Evolutionary conservation across 306 rosid genomes (phyloP).

Genomic region (Cajanus cajan): DNA sequence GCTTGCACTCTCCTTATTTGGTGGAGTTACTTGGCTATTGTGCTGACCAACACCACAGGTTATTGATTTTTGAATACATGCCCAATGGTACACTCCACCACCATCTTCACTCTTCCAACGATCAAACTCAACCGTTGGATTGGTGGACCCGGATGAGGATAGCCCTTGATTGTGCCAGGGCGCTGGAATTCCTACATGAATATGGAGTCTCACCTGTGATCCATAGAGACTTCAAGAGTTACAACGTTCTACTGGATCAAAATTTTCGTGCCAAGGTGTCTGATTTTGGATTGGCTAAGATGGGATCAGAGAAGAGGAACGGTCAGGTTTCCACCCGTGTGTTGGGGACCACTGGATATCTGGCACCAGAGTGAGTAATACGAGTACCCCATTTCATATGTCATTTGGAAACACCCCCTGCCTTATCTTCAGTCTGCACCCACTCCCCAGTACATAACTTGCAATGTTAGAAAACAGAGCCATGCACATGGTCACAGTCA

Average conservation of each 20-base stretch:
- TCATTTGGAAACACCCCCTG: slow-evolving; percentile 27
- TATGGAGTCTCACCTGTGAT: slow-evolving; percentile 73
- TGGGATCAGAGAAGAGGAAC: slow-evolving; percentile 81
- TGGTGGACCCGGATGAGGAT: slow-evolving; percentile 90
- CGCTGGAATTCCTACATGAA: slow-evolving; percentile 88
- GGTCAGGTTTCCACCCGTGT: slow-evolving; percentile 86
- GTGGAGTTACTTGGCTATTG: slow-evolving; percentile 94
- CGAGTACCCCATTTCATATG: slow-evolving; percentile 8
- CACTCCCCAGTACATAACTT: slow-evolving; percentile 26
- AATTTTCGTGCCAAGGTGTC: slow-evolving; percentile 90
- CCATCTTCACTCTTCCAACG: slow-evolving; percentile 57
- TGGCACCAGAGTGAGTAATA: slow-evolving; percentile 96
- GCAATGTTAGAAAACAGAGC: slow-evolving; percentile 30
- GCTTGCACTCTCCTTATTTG: slow-evolving; percentile 66
- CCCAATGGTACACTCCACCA: slow-evolving; percentile 71
- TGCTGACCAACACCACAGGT: slow-evolving; percentile 92
- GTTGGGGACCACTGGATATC: slow-evolving; percentile 92
- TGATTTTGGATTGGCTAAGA: slow-evolving; percentile 82
- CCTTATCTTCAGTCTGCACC: slow-evolving; percentile 25
- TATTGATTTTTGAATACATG: slow-evolving; percentile 75
- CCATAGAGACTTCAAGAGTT: slow-evolving; percentile 87
- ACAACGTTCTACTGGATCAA: slow-evolving; percentile 66
- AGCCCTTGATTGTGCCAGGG: slow-evolving; percentile 95
- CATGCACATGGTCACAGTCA: slow-evolving; percentile 47
- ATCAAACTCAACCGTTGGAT: slow-evolving; percentile 58